Percentiles rank a stretch among this genome's conserved stretches.
Evolutionary conservation across 768 basidiomycete species (phyloP).

Genomic region (Boletus sp.): DNA sequence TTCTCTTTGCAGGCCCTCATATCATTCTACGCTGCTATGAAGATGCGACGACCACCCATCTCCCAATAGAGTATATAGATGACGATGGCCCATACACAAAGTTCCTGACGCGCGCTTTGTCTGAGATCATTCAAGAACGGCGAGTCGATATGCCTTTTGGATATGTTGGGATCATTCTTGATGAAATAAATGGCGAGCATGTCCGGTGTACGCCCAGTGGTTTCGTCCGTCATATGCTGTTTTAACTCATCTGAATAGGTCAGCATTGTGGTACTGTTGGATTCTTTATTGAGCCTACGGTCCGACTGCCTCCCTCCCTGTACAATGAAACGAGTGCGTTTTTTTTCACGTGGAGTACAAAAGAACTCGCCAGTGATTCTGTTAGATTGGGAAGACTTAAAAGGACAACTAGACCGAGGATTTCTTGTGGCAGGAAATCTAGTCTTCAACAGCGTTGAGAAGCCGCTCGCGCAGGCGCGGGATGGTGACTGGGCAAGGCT

Average conservation of each 20-base stretch:
- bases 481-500: not conserved
- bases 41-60: not conserved
- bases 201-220: not conserved
- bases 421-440: not conserved
- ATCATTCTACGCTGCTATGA: conserved; percentile 6
- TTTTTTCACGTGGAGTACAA: not conserved
- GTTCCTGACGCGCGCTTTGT: not conserved
- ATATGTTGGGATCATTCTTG: conserved; percentile 1
- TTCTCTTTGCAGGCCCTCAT: conserved; percentile 12
- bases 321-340: conserved; percentile 2
- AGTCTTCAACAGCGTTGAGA: not conserved
- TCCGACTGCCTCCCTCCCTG: not conserved
- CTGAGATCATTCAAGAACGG: not conserved
- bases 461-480: not conserved
- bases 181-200: not conserved
- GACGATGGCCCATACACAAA: not conserved
- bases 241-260: not conserved
- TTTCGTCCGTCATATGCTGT: not conserved
- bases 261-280: not conserved
- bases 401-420: not conserved
- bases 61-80: not conserved
- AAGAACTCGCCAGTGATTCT: no score
- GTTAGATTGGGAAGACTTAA: conserved; percentile 3
- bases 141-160: not conserved
- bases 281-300: not conserved